Conservation (phyloP, 2,329 filamentous ascomycete genomes). For the Eutypella sp. region DNA sequence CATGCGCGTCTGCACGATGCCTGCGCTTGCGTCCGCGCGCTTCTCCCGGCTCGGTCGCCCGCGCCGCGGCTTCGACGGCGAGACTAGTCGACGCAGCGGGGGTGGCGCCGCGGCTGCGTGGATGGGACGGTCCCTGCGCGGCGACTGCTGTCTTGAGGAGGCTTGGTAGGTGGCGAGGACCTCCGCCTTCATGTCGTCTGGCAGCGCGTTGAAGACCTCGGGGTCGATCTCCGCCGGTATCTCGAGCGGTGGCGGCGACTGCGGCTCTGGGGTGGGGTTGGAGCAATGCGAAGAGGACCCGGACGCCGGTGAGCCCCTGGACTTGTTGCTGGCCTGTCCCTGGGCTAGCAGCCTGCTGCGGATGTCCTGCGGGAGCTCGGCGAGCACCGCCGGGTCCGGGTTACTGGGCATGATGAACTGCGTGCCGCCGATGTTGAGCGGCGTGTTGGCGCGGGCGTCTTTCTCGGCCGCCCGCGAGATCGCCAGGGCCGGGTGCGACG, state of each 20-base stretch:
- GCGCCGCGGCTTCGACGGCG: slow-evolving; percentile 61
- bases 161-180: slow-evolving; percentile 67
- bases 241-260: slow-evolving; percentile 11
- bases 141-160: slow-evolving; percentile 52
- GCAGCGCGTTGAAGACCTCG: slow-evolving; percentile 76
- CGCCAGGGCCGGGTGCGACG: slow-evolving; percentile 47
- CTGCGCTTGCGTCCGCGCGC: slow-evolving; percentile 50
- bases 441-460: slow-evolving; percentile 55
- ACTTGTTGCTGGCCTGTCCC: too few relatives aligned
- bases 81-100: slow-evolving; percentile 49
- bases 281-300: too few relatives aligned
- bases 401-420: slow-evolving; percentile 89
- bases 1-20: slow-evolving; percentile 71
- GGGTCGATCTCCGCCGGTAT: slow-evolving; percentile 77
- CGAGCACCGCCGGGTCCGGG: slow-evolving; percentile 74
- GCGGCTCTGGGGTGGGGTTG: slow-evolving; percentile 28
- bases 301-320: too few relatives aligned
- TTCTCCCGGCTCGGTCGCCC: slow-evolving; percentile 43
- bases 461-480: slow-evolving; percentile 45
- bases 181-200: slow-evolving; percentile 80
- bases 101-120: slow-evolving; percentile 20
- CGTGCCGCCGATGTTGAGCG: slow-evolving; percentile 76
- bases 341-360: slow-evolving; percentile 67
- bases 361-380: slow-evolving; percentile 80
- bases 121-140: slow-evolving; percentile 50